Evolutionary conservation across 2,329 filamentous ascomycete species (phyloP), one percentile per base, ranked within the genome.

Genomic region (Talaromyces sp.): DNA sequence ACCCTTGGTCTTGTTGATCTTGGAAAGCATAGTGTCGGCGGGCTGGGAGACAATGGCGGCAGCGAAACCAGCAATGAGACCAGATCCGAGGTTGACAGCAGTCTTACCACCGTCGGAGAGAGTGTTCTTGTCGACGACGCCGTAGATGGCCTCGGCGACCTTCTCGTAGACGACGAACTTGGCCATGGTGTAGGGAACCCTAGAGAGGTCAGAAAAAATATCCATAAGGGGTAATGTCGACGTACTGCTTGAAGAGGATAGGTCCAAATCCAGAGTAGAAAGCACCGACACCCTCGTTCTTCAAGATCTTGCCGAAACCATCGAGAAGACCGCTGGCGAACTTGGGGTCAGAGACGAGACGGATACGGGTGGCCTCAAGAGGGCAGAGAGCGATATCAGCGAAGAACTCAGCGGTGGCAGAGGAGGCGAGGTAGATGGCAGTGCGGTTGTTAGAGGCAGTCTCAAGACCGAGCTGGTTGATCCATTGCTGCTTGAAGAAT

Each of bases 131-230:
- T 92, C 89, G 77, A 90, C 80, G 62, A 76, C 69, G 72, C 82
- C 79, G 86, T 89, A 94, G 83, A 91, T 80, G 71, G 84, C 75
- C 84, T 95, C 92, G 73, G 88, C 84, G 73, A 92, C 90, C 86
- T 94, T 94, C 84, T 96, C 92, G 87, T 87, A 95, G 74, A 93
- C 92, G 81, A 94, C 92, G 84, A 96, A 96, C 86, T 96, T 96
- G 86, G 92, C 85, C 90, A 95, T 93, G 80, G 92, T 96, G 85
- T 96, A 96, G 70, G 92, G 92, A 73, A 96, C 89, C 86, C 90
- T 92, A 70, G 5, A 39, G 22, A 37, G 14, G 60, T 33, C 6
- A 11, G 16, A 4, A 63, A 7, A 37, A 47, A 11, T 10, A 37
- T 13, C 2, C 13, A 3, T 11, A 37, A 37, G 3, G 35, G 35